Evolutionary conservation across 2,329 filamentous ascomycete genomes (phyloP), one percentile per base, ranked within the genome.

Genomic region (Colletotrichum graminicola): DNA sequence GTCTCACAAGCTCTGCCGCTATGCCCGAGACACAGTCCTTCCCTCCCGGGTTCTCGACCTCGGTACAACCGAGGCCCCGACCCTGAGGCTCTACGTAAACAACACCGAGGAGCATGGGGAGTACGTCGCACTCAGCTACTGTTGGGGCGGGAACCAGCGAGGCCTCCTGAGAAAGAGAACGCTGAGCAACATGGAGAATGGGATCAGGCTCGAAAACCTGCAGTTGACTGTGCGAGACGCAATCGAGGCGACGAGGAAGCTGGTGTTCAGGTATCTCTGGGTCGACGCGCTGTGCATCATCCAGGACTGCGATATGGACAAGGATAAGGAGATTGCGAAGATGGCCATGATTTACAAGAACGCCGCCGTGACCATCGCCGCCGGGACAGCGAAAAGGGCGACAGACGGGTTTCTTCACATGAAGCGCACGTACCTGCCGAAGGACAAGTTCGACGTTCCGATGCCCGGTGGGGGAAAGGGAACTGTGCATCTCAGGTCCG

Each of bases 51-150:
- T 72, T 1, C 55, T 73, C 39, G 71, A 72, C 32, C 56, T 73
- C 7, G 71, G 67, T 16, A 36, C 62, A 1, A 14, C 3, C 14
- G 34, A 12, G 2, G 7, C 45, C 1, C 57, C 67, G 2, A 36
- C 21, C 3, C 23, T 70, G 21, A 59, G 16, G n/a, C 16, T 73
- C 11, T 56, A 54, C 29, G 2, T 72, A n/a, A 73, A 72, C 18
- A 26, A 54, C 0, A 12, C 36, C 5, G 67, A 72, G 8, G 2
- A 41, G 18, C 51, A 26, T 29, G 71, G 59, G 4, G 47, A 57
- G 21, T 75, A 75, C 43, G n/a, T 73, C 21, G 74, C 74, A 1
- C 65, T 75, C 10, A 75, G 74, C 67, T 75, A 75, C 21, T 73
- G 73, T 32, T 75, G 74, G 74, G 74, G 73, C 52, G 67, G 62